Evolutionary conservation across 2,329 filamentous ascomycete species (phyloP).

Genomic region (Fusarium bulbicola): DNA sequence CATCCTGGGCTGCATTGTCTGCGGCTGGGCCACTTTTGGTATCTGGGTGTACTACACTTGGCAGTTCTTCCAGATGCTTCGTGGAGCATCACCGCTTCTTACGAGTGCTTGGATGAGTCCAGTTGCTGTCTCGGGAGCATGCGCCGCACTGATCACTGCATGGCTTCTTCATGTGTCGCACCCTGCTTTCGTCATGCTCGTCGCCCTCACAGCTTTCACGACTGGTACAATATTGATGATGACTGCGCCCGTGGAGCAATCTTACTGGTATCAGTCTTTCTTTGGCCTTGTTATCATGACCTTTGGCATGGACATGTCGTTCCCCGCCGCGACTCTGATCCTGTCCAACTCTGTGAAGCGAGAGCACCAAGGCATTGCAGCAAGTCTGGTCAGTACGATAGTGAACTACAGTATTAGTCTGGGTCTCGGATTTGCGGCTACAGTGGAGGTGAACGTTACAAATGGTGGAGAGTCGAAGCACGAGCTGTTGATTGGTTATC

Average conservation of each 20-base stretch:
- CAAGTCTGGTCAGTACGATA: conserved; percentile 68
- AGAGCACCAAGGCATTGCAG: conserved; percentile 58
- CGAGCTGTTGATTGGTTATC: conserved; percentile 19
- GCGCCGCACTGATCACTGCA: conserved; percentile 56
- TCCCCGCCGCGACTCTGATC: conserved; percentile 69
- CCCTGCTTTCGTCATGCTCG: conserved; percentile 53
- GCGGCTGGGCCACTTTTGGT: conserved; percentile 64
- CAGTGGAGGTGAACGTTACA: conserved; percentile 60
- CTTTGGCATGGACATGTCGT: conserved; percentile 71
- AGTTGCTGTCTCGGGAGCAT: conserved; percentile 53
- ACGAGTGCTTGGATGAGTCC: conserved; percentile 57
- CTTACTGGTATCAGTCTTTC: conserved; percentile 73
- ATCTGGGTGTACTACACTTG: conserved; percentile 63
- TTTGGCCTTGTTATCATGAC: conserved; percentile 66
- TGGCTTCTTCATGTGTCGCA: conserved; percentile 49
- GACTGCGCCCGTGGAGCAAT: conserved; percentile 61
- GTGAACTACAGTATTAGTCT: conserved; percentile 76
- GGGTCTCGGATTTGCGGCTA: conserved; percentile 72
- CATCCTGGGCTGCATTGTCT: conserved; percentile 63
- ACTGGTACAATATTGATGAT: conserved; percentile 54
- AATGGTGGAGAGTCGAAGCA: conserved; percentile 29
- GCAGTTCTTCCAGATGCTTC: conserved; percentile 58
- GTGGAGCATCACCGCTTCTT: conserved; percentile 53
- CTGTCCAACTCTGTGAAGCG: conserved; percentile 62
- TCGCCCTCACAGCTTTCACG: conserved; percentile 56